These are phyloP conservation scores for Botrytis cinerea DNA, from an alignment of 2,329 filamentous ascomycete species.

Conservation along the genomic window DNA sequence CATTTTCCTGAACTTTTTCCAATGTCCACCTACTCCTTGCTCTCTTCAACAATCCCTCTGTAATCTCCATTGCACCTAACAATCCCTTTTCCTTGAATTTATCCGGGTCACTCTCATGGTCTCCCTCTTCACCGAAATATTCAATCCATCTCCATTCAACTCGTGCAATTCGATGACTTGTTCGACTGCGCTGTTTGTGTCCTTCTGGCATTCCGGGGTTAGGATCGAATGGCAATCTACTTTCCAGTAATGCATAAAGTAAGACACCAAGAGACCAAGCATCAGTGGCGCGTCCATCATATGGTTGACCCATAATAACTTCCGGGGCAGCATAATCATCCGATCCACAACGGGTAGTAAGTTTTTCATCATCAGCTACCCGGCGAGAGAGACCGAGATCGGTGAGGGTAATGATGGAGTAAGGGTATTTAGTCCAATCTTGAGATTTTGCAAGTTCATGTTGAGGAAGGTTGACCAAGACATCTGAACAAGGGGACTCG, in stretches of 20 bases:
- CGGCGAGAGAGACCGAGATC: conserved; percentile 88
- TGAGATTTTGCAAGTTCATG: conserved; percentile 63
- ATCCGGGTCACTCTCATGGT: conserved; percentile 70
- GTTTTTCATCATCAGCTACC: conserved; percentile 80
- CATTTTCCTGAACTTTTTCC: conserved; percentile 67
- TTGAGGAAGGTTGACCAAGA: conserved; percentile 81
- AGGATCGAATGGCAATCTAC: conserved; percentile 90
- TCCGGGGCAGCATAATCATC: conserved; percentile 98
- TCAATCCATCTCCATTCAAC: conserved; percentile 95
- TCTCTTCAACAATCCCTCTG: conserved; percentile 82
- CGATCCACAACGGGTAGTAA: conserved; percentile 92
- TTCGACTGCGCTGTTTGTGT: conserved; percentile 74
- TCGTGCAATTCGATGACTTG: conserved; percentile 90
- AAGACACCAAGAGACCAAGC: conserved; percentile 95
- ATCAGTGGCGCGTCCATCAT: conserved; percentile 89
- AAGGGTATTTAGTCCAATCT: conserved; percentile 74
- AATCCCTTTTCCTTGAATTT: conserved; percentile 66
- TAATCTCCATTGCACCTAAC: conserved; percentile 74
- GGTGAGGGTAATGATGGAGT: conserved; percentile 83
- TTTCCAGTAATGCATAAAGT: conserved; percentile 89
- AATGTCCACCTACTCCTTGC: conserved; percentile 77
- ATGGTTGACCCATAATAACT: conserved; percentile 91
- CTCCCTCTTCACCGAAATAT: conserved; percentile 80
- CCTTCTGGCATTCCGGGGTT: conserved; percentile 77
- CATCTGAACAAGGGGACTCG: conserved; percentile 57